Evolutionary conservation across 768 basidiomycete species (phyloP).

Genomic region (Pleurotus tuoliensis): DNA sequence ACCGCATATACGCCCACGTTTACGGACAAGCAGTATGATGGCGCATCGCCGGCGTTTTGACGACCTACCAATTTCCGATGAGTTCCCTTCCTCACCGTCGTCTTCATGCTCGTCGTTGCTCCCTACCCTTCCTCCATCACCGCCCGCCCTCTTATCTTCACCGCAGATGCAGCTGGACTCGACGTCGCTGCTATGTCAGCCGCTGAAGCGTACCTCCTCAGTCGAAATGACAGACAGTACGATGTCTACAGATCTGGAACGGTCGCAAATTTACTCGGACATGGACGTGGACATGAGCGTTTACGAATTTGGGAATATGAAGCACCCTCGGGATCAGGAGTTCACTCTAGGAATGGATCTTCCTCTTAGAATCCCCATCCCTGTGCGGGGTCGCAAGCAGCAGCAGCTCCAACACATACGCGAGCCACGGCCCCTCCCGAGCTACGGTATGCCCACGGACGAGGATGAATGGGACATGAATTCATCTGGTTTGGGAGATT

Average conservation of each 20-base stretch:
- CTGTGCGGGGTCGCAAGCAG: slow-evolving; percentile 1
- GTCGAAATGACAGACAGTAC: slow-evolving; percentile 2
- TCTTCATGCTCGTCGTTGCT: background rate
- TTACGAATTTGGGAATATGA: slow-evolving; percentile 8
- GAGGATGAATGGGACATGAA: slow-evolving; percentile 5
- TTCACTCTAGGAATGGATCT: slow-evolving; percentile 45
- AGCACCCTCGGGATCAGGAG: slow-evolving; percentile 27
- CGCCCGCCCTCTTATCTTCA: slow-evolving; percentile 4
- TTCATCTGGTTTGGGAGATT: background rate
- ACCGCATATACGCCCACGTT: slow-evolving; percentile 23
- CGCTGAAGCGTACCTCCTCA: slow-evolving; percentile 6
- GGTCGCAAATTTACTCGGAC: slow-evolving; percentile 14
- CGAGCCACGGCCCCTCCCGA: background rate
- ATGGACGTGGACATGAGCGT: slow-evolving; percentile 18
- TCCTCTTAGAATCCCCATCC: slow-evolving; percentile 16
- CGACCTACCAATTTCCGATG: background rate
- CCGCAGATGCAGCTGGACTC: slow-evolving; percentile 9
- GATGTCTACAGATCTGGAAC: slow-evolving; percentile 12
- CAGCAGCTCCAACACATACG: background rate
- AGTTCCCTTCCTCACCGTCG: slow-evolving; percentile 1
- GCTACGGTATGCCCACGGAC: background rate
- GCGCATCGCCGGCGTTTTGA: slow-evolving; percentile 18
- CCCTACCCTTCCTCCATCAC: slow-evolving; percentile 7
- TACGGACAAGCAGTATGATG: slow-evolving; percentile 33
- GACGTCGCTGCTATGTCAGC: slow-evolving; percentile 20